Evolutionary conservation across 345 rosid genomes (phyloP).

Genomic region (Salix arbutifolia): DNA sequence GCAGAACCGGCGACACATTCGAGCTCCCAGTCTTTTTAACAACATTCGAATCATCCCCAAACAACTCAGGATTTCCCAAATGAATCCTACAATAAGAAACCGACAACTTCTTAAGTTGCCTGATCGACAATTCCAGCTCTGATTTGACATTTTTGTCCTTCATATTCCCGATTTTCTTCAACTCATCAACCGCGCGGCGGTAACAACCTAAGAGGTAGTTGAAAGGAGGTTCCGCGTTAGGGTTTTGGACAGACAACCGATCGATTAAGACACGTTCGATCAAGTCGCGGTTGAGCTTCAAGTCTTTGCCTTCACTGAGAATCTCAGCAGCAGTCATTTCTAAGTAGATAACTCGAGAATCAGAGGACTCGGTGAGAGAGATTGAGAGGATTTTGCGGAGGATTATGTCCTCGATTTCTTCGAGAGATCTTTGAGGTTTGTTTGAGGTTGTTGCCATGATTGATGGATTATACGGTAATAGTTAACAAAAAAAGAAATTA

Average conservation of each 20-base stretch:
- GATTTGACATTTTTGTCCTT: constrained; percentile 65
- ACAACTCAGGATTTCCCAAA: constrained; percentile 69
- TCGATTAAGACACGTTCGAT: constrained; percentile 77
- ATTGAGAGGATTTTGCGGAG: constrained; percentile 72
- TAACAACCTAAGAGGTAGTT: constrained; percentile 71
- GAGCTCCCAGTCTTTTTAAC: constrained; percentile 9
- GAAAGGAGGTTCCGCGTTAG: constrained; percentile 54
- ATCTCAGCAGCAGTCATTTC: constrained; percentile 89
- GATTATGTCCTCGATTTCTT: constrained; percentile 85
- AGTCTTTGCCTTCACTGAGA: constrained; percentile 79
- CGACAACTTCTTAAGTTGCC: constrained; percentile 58
- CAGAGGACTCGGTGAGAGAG: constrained; percentile 51
- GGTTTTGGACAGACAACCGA: constrained; percentile 70
- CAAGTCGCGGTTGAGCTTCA: constrained; percentile 64
- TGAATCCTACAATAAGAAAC: constrained; percentile 79
- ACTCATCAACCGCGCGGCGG: constrained; percentile 73
- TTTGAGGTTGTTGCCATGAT: constrained; percentile 59
- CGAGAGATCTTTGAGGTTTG: constrained; percentile 59
- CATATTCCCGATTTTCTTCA: constrained; percentile 72
- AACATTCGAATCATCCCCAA: constrained; percentile 10
- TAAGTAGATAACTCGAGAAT: constrained; percentile 56
- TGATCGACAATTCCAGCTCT: constrained; percentile 61
- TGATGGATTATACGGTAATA: background rate
- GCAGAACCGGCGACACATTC: constrained; percentile 54
- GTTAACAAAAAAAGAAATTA: too few relatives aligned